Evolutionary conservation across 2,329 filamentous ascomycete species (phyloP), one percentile per base, ranked within the genome.

Genomic region (Cercospora sp.): DNA sequence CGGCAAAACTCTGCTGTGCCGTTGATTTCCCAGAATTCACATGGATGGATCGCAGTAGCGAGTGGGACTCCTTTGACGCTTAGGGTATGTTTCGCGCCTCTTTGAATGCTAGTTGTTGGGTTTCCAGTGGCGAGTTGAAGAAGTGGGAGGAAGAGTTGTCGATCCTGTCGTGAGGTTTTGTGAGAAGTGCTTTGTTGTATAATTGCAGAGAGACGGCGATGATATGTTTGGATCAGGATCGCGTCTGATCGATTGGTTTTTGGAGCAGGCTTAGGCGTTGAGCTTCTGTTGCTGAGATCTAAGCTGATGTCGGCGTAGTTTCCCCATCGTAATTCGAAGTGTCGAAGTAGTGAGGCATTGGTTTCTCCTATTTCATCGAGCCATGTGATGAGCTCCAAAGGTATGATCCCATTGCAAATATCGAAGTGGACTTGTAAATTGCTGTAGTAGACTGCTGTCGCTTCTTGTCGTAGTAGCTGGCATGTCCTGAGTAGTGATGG

Each of bases 271-370:
- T 10, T 39, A 7, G 62, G 31, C 23, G 7, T 45, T 13, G 55
- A n/a, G 9, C 8, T 0, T 13, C 42, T 62, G 0, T 31, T 61
- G 33, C 53, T 39, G n/a, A 72, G 30, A 28, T 71, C 70, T 16
- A 72, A 30, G 26, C 9, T 66, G 60, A 72, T 69, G 13, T 72
- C 70, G 42, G 66, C 61, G 31, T 72, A 72, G 28, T 69, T 66
- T 16, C 63, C 62, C 69, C 69, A 72, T 2, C 70, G 67, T 23
- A 72, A 36, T 20, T 67, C 55, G 18, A 71, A 69, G 18, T 67
- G 65, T 10, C 63, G 60, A 4, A 72, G n/a, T 1, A 71, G 66
- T 33, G 51, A 45, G 12, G 55, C 65, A 28, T 68, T 67, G 18
- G 31, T 13, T 2, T 67, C 64, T 12, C 71, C 71, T 16, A 70